Evolutionary conservation across 768 basidiomycete species (phyloP), one percentile per base, ranked within the genome.

Genomic region (Sarcodon aspratus): DNA sequence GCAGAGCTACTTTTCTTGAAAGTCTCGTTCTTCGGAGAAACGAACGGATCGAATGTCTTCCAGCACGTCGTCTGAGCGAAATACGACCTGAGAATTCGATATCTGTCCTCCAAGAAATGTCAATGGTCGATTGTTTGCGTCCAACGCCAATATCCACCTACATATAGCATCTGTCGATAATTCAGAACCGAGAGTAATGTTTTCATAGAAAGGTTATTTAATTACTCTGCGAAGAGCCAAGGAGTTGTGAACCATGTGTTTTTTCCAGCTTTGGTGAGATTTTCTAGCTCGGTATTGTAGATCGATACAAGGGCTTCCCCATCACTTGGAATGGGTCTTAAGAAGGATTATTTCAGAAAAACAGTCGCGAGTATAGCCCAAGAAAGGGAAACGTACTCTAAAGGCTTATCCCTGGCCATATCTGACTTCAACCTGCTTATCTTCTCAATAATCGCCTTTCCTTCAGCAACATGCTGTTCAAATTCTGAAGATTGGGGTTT

Each of bases 151-250:
- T 17, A 9, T 8, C 9, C 17, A 42, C 40, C 17, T 48, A 87
- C 85, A 88, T 59, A 57, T 88, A 88, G 52, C 85, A 88, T 62
- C 85, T 87, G 52, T 13, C 38, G 13, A 37, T n/a, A 32, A 13
- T 6, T 13, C 12, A 35, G 37, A 15, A 37, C 36, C 40, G 35
- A 44, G 37, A 45, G 47, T n/a, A 33, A 49, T 40, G 8, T 13
- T 32, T 37, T 11, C n/a, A 17, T 33, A 18, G 31, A 32, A 18
- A 52, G 46, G 48, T 36, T 47, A 66, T 85, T 55, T 27, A 5
- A 27, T 27, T 69, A 96, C 83, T 97, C 95, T 49, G 92, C 91
- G 62, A 74, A 97, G n/a, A 99, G 73, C 95, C 95, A 99, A 1
- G 93, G 90, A 6, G 88, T 80, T 7, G 78, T 85, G 60, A 90